Conservation (phyloP, 139 green algal species). For the Chlorella sp. region DNA sequence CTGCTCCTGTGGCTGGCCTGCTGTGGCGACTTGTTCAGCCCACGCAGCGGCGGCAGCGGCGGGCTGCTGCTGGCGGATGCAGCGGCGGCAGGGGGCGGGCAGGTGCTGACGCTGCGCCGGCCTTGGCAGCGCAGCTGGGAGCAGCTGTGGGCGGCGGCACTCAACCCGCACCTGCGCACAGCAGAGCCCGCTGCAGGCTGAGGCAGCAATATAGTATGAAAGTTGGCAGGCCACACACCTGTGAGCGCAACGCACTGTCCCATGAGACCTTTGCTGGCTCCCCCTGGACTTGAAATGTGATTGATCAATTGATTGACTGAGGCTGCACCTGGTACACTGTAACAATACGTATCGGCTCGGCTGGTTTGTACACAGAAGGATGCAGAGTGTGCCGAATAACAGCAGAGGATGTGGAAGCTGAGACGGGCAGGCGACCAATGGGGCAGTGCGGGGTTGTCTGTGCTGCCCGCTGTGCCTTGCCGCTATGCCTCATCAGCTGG, state of each 20-base stretch:
- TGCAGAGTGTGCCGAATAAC: no score
- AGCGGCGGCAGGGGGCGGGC: neutral
- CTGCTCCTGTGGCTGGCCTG: conserved; percentile 68
- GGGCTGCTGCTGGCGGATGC: conserved; percentile 44
- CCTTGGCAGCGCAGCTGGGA: conserved; percentile 18
- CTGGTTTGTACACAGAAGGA: neutral
- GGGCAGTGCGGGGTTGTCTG: no score
- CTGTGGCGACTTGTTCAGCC: conserved; percentile 65
- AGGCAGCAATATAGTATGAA: neutral
- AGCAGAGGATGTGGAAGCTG: no score
- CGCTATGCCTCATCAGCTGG: neutral
- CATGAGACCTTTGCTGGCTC: no score
- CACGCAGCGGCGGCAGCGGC: conserved; percentile 47
- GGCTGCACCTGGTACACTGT: neutral
- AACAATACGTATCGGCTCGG: neutral
- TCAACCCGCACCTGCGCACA: conserved; percentile 6
- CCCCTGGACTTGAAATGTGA: no score
- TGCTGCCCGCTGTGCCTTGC: no score
- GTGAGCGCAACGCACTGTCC: no score
- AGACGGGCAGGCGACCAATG: no score
- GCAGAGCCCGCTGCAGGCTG: neutral
- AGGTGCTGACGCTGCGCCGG: conserved; percentile 22
- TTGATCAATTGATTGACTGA: neutral
- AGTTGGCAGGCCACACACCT: neutral
- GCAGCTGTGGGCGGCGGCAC: conserved; percentile 13